These are phyloP conservation scores for Rhodotorula sp. DNA, from an alignment of 1,284 basidiomycete species.

Conservation along the genomic window DNA sequence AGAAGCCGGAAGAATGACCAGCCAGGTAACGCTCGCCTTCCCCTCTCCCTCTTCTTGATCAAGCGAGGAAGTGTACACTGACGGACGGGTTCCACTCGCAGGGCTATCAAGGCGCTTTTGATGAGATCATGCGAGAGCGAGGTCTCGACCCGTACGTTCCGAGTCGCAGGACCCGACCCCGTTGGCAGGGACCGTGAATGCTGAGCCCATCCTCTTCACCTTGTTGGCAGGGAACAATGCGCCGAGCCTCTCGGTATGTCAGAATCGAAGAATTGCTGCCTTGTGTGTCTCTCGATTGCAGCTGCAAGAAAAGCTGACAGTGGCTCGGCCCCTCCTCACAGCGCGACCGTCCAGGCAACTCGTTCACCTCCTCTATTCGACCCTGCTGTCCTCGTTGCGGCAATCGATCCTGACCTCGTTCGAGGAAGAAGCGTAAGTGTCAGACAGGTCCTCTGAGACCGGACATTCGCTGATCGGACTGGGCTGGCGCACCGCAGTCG, in stretches of 20 bases:
- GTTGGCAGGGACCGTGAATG: too few species aligned
- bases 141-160: conserved; percentile 18
- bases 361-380: conserved; percentile 26
- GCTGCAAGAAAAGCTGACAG: too few species aligned
- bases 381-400: conserved; percentile 9
- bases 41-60: not conserved
- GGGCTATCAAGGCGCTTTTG: conserved; percentile 15
- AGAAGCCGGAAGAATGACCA: conserved; percentile 13
- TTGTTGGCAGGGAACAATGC: not conserved
- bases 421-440: conserved; percentile 17
- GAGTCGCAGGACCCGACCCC: too few species aligned
- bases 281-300: not conserved
- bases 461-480: too few species aligned
- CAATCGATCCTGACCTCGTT: conserved; percentile 2
- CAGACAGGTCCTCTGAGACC: not conserved
- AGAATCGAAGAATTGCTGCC: too few species aligned
- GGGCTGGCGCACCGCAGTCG: not conserved
- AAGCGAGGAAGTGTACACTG: not conserved
- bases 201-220: not conserved
- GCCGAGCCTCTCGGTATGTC: conserved; percentile 3
- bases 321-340: not conserved
- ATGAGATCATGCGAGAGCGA: conserved; percentile 7
- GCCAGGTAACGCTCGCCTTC: not conserved
- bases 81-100: not conserved
- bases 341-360: conserved; percentile 24